Conservation (phyloP, 768 basidiomycete genomes). For the Pleurotus tuoliensis region DNA sequence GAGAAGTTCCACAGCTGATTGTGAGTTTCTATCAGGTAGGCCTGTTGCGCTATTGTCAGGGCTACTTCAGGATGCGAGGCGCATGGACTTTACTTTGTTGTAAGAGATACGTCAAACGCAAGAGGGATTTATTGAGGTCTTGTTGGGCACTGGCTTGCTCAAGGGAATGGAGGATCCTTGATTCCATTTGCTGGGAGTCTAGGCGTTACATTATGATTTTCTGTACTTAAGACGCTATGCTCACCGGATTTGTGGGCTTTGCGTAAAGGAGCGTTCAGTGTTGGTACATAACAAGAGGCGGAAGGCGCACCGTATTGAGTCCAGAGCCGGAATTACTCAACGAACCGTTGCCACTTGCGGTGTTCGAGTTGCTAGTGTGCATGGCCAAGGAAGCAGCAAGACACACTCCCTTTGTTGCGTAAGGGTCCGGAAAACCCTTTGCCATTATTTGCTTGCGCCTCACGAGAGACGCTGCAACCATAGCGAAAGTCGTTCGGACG, state of each 20-base stretch:
- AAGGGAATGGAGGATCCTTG: conserved; percentile 56
- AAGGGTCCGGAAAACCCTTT: conserved; percentile 75
- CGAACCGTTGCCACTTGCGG: neutral
- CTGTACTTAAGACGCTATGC: neutral
- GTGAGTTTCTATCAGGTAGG: conserved; percentile 59
- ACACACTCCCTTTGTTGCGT: conserved; percentile 37
- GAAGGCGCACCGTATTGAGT: conserved; percentile 41
- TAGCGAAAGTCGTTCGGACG: conserved; percentile 93
- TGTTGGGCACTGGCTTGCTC: conserved; percentile 80
- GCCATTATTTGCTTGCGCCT: conserved; percentile 71
- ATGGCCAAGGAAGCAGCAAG: neutral
- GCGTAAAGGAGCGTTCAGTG: neutral
- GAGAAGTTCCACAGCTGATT: conserved; percentile 81
- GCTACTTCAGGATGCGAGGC: neutral
- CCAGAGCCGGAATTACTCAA: conserved; percentile 29
- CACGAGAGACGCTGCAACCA: conserved; percentile 89
- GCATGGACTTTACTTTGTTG: conserved; percentile 56
- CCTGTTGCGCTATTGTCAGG: conserved; percentile 34
- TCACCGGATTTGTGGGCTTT: conserved; percentile 22
- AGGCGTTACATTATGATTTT: neutral
- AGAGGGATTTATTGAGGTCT: conserved; percentile 68
- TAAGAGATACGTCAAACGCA: conserved; percentile 77
- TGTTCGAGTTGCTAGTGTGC: conserved; percentile 13
- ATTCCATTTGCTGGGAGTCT: conserved; percentile 44
- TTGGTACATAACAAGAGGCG: neutral